Evolutionary conservation across 2,329 filamentous ascomycete genomes (phyloP).

Genomic region (Gnomoniopsis sp.): DNA sequence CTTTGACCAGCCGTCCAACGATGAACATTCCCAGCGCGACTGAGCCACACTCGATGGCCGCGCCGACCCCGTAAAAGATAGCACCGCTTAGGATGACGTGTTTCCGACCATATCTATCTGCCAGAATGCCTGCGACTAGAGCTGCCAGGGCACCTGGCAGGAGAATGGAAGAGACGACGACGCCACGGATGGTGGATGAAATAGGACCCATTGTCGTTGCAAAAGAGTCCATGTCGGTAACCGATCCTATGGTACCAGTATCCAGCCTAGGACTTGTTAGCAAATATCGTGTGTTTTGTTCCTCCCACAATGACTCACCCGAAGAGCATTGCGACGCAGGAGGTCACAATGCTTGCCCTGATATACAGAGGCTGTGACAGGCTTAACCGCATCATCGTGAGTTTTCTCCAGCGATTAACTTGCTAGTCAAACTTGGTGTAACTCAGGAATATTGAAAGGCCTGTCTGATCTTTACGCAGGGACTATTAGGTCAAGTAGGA

Average conservation of each 20-base stretch:
- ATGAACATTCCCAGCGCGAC: slow-evolving; percentile 48
- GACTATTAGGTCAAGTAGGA: background rate
- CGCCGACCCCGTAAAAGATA: slow-evolving; percentile 50
- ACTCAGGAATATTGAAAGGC: background rate
- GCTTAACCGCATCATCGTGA: slow-evolving; percentile 1
- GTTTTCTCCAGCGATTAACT: background rate
- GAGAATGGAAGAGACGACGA: slow-evolving; percentile 58
- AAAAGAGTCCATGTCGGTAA: slow-evolving; percentile 56
- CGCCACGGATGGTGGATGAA: slow-evolving; percentile 53
- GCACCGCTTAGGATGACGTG: slow-evolving; percentile 50
- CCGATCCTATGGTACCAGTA: slow-evolving; percentile 54
- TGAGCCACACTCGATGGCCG: slow-evolving; percentile 35
- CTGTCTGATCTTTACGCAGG: background rate
- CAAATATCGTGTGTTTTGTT: background rate
- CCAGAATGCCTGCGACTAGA: slow-evolving; percentile 54
- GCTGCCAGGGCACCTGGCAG: slow-evolving; percentile 58
- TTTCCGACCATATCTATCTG: slow-evolving; percentile 50
- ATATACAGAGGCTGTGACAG: slow-evolving; percentile 18
- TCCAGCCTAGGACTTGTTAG: slow-evolving; percentile 24
- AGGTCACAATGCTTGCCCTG: slow-evolving; percentile 20
- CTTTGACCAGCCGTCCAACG: slow-evolving; percentile 50
- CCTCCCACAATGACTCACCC: slow-evolving; percentile 9
- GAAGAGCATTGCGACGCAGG: slow-evolving; percentile 20
- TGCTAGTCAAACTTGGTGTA: background rate
- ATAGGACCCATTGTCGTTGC: slow-evolving; percentile 46